Evolutionary conservation across 2,329 filamentous ascomycete genomes (phyloP).

Genomic region (Alternaria metachromatica): DNA sequence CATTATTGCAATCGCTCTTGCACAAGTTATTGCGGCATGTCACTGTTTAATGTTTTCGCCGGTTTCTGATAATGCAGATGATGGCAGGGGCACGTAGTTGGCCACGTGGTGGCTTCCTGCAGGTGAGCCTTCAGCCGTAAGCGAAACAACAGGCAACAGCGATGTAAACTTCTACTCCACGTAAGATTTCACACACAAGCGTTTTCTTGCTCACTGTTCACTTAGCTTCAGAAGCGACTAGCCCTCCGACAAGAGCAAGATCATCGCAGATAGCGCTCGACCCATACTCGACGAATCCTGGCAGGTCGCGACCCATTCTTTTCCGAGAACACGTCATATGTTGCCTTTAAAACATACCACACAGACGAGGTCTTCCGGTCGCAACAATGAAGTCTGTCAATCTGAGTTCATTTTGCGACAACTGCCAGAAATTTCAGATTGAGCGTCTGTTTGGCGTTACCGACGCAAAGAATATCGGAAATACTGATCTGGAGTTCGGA

Average conservation of each 20-base stretch:
- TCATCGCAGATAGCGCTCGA: neutral
- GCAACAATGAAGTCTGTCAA: neutral
- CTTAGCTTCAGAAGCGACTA: neutral
- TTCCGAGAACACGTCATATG: neutral
- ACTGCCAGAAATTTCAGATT: neutral
- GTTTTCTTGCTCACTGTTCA: neutral
- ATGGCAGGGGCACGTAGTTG: too few species aligned
- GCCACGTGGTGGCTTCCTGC: too few species aligned
- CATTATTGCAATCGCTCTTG: neutral
- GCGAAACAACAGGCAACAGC: neutral
- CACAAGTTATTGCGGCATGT: too few species aligned
- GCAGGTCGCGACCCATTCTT: neutral
- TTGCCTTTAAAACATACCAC: fast-evolving
- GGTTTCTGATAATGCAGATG: too few species aligned
- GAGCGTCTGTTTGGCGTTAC: neutral
- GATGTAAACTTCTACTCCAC: neutral
- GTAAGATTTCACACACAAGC: neutral
- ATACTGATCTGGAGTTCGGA: too few species aligned
- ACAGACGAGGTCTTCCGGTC: neutral
- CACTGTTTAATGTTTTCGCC: too few species aligned
- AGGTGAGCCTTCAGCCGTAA: too few species aligned
- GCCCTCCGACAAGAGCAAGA: neutral
- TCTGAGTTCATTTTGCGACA: neutral
- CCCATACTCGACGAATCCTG: neutral
- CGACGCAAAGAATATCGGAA: neutral